Evolutionary conservation across 177 flowering plant genomes (phyloP), one percentile per base, ranked within the genome.

Genomic region (Tripterygium wilfordii): DNA sequence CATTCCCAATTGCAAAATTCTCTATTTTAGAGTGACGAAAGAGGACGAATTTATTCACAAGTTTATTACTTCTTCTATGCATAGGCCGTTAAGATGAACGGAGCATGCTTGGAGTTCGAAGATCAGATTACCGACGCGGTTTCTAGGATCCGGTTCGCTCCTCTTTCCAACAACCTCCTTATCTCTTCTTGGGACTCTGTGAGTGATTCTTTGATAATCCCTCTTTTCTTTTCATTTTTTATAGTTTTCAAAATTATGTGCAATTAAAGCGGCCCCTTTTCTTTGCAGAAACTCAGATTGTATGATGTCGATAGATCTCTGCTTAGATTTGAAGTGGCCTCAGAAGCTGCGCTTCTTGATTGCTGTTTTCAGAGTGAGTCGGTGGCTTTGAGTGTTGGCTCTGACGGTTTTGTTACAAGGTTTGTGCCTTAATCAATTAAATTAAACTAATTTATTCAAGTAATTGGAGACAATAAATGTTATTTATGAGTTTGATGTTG

Each of bases 121-220:
- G 63, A 53, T 16, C 82, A 78, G 0, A 62, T 78, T 14, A 26
- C 42, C 29, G 97, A 80, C 44, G 85, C 88, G 16, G 58, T 90
- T 61, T 77, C 96, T 3, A 67, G 79, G 33, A 53, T 90, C 20
- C 69, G 66, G 1, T 90, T 90, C 53, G 83, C 97, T 19, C 87
- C 95, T 1, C 43, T 17, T 0, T 80, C 87, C 20, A 78, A 90
- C 66, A 82, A 84, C 48, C 81, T 90, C 36, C 83, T 90, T 24
- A 56, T 87, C 37, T 78, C 95, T 32, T 85, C 95, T 3, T 88
- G 97, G 96, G 97, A 88, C 48, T 74, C 84, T 24, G 94, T 82
- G 38, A 66, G 77, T 37, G 7, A 5, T 8, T 13, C 36, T 45
- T 49, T 29, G 17, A 4, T 13, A 17, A 16, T 28, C 17, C 48